Evolutionary conservation across 2,329 filamentous ascomycete species (phyloP), one percentile per base, ranked within the genome.

Genomic region (Myriangium duriaei): DNA sequence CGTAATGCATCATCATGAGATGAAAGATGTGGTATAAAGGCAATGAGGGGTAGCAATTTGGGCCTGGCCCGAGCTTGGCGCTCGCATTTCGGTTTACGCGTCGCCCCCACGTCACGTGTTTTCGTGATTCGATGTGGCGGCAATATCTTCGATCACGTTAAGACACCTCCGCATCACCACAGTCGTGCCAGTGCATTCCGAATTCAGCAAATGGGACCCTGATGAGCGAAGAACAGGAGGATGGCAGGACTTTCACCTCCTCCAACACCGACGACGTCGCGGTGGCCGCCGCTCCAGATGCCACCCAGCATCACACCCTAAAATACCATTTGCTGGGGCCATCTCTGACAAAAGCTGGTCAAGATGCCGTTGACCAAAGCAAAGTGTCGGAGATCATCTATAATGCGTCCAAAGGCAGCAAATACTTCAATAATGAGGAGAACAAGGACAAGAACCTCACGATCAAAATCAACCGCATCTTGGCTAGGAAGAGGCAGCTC

Each of bases 341-440:
- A 0, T 95, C 87, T 4, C 65, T 96, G 37, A 88, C 86, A 14
- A 98, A 98, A 59, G 83, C 87, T 18, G 91, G 91, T 2, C 87
- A 96, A 56, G 85, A 93, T 52, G 69, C 74, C 11, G 88, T 96
- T n/a, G 85, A 98, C 51, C 91, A 96, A 62, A 72, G 72, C 46
- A 93, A 91, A 65, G 86, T 98, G 34, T 92, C 87, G 2, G 87
- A 96, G 50, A 79, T 96, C 49, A 98, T 98, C 43, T 96, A 95
- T 62, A 85, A 93, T 57, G 86, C 87, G 9, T 95, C 86, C 11
- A 95, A 92, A 56, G 91, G 91, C 33, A 93, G 85, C 48, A 95
- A 94, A 57, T 98, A 80, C 64, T 98, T 96, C 69, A 83, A 80
- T 49, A 84, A 87, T 42, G 91, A 98, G 58, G 81, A 94, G 55